Base-by-base conservation (phyloP, 257 asterid species). In the Salvia rosmarinus region DNA sequence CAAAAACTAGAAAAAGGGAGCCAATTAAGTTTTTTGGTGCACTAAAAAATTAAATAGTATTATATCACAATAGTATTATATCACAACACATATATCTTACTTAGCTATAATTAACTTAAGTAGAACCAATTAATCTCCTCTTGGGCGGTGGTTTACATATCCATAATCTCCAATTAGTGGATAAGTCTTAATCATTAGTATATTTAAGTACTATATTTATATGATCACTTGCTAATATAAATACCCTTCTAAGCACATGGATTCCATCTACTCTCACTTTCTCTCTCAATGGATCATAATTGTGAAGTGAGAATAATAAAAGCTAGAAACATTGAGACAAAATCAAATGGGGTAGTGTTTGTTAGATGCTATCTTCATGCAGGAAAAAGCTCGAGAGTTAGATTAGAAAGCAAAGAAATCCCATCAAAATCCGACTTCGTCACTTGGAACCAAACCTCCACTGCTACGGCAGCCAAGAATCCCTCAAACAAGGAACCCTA, bases 281-380 rank as follows among this genome's bases (percentile, higher is more conserved):
- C 70, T 47, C 67, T 77, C 63, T 47, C 42, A 42, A 87, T 86
- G 96, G 82, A 59, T 64, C 64, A 76, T 14, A 23, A 70, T 70
- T 79, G 81, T 62, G 82, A 88, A 42, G 23, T 88, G 28, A 72
- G 68, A 70, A 79, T 90, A 74, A 57, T 86, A 46, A 77, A 82
- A 64, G 96, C 80, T 0, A 85, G 75, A 75, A 81, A 87, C 56
- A 82, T 79, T 0, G 79, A 79, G 35, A 74, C 17, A 1, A 85
- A 79, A 60, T 56, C 78, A 46, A 19, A 49, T 12, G 76, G 85
- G 39, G 66, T 46, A 58, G 54, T 86, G 19, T 90, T 88, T 40
- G 84, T 90, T 3, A 88, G 95, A 76, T 86, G 95, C 67, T 85
- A 79, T 80, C 80, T 88, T 6, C 77, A 82, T 9, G 70, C 87